Evolutionary conservation across 345 rosid species (phyloP), one percentile per base, ranked within the genome.

Genomic region (Euphorbia tirucalli): DNA sequence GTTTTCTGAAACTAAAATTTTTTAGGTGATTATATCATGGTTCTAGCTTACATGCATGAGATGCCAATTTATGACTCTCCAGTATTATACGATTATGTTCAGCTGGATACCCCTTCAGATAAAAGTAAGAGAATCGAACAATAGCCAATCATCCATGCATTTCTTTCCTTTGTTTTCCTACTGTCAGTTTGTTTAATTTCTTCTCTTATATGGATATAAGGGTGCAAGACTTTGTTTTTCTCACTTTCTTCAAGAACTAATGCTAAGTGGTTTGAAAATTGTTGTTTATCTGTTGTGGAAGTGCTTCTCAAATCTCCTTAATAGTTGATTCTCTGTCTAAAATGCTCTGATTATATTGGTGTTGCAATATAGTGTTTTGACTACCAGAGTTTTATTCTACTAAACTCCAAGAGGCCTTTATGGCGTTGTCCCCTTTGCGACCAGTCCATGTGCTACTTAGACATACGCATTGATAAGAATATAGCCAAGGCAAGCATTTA

Each of bases 361-460:
- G 39, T 35, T 35, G 39, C 39, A 3, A 3, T 35, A 5, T 37
- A 60, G 74, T 71, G 74, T 54, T 71, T 71, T 31, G 74, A 71
- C 11, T 71, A 6, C 7, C 27, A 48, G 28, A 71, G 62, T 21
- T 71, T 59, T 43, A 21, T 71, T 14, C 31, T 43, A n/a, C 7
- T 46, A 28, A 71, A 71, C 46, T 59, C 67, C 19, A 46, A 11
- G 48, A 43, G 56, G 65, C 74, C 74, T 39, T 59, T 28, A 16
- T 70, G 74, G 74, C 31, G 57, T 24, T 70, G 74, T 24, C 74
- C 74, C 11, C 9, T 37, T 30, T 70, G 74, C 30, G 44, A 70
- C 43, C 74, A 59, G 66, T 31, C 56, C 27, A 39, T 59, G 27
- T 70, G 66, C 65, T 43, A 39, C 66, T 5, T 15, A 15, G 74